A percentile compares a stretch with the other conserved stretches of the same genome.
Evolutionary conservation across 306 rosid genomes (phyloP).

Genomic region (Prunus davidiana): DNA sequence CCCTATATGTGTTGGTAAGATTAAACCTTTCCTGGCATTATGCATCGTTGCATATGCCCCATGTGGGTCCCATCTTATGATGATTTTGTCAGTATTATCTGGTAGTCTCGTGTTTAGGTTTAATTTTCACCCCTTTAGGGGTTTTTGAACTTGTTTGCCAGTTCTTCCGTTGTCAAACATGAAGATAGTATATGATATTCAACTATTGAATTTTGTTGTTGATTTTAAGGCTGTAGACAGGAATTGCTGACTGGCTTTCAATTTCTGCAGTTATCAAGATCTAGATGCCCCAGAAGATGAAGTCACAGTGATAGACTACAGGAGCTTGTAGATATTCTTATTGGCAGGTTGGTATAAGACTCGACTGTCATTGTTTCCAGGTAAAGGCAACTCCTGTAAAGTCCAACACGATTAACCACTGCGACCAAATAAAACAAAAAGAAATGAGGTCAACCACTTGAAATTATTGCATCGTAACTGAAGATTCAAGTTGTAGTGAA

Average conservation of each 20-base stretch:
- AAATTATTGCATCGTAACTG: not conserved
- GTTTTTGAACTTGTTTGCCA: not conserved
- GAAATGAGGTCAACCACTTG: too few relatives aligned
- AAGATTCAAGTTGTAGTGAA: not conserved
- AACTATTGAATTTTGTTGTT: not conserved
- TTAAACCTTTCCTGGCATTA: not conserved
- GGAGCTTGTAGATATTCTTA: constrained; percentile 70
- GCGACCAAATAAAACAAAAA: too few relatives aligned
- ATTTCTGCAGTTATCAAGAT: constrained; percentile 83
- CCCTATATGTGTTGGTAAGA: not conserved
- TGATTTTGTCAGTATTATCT: too few relatives aligned
- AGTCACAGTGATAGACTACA: constrained; percentile 94
- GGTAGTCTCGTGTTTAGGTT: too few relatives aligned
- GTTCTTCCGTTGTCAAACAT: not conserved
- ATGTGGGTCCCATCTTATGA: too few relatives aligned
- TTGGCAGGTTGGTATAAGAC: not conserved
- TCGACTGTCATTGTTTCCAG: constrained; percentile 12
- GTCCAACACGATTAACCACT: not conserved
- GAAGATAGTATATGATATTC: not conserved
- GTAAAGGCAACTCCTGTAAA: not conserved
- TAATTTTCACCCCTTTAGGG: not conserved
- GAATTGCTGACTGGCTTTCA: not conserved
- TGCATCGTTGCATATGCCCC: too few relatives aligned
- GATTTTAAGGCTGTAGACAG: not conserved
- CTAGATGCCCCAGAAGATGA: constrained; percentile 96